phyloP scores from a whole-genome alignment of 331 rosid species.

The Acacia pycnantha region DNA sequence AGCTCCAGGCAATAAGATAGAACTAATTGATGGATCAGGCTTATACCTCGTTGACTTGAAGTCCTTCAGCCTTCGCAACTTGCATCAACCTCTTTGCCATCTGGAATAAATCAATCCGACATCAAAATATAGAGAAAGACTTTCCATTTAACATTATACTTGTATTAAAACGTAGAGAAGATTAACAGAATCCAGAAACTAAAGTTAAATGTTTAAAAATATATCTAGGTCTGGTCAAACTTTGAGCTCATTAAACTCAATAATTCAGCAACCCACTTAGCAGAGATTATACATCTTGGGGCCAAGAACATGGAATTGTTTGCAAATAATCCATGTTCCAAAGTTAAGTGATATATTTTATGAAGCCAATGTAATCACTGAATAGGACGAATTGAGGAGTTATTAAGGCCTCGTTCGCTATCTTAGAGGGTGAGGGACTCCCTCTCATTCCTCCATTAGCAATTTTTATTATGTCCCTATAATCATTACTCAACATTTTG shows the following conservation, averaged over 20 bases:
- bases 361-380: too few relatives aligned
- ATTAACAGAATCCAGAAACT: constrained; percentile 23
- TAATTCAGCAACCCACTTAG: background rate
- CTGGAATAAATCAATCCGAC: constrained; percentile 46
- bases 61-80: constrained; percentile 79
- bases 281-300: too few relatives aligned
- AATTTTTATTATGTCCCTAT: too few relatives aligned
- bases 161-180: constrained; percentile 3
- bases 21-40: constrained; percentile 7
- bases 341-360: too few relatives aligned
- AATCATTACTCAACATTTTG: too few relatives aligned
- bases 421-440: too few relatives aligned
- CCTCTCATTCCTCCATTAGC: too few relatives aligned
- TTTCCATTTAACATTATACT: background rate
- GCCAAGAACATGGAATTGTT: too few relatives aligned
- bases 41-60: constrained; percentile 83
- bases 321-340: too few relatives aligned
- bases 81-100: constrained; percentile 88
- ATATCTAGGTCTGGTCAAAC: background rate
- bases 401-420: too few relatives aligned
- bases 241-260: background rate
- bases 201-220: background rate
- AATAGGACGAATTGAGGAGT: too few relatives aligned
- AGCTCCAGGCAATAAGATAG: constrained; percentile 20
- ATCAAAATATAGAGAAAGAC: constrained; percentile 4